These are phyloP conservation scores for Isoetes taiwanensis DNA, from an alignment of 75 land plant species.

Conservation along the genomic window DNA sequence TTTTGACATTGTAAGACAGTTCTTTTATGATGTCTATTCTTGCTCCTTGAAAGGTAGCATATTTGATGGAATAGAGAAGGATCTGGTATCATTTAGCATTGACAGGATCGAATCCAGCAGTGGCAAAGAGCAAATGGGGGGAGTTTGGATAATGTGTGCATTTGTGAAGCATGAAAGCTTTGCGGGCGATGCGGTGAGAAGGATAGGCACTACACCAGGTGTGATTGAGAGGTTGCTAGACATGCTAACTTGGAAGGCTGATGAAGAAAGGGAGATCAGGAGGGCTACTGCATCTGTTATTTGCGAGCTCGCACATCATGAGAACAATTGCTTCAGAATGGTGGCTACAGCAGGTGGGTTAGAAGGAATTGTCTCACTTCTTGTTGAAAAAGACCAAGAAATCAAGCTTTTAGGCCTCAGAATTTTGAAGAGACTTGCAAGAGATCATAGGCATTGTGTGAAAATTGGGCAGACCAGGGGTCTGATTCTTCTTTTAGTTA, in stretches of 20 bases:
- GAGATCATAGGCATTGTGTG: constrained; percentile 11
- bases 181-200: constrained; percentile 43
- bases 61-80: constrained; percentile 80
- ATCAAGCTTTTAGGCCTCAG: constrained; percentile 14
- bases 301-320: constrained; percentile 32
- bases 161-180: constrained; percentile 21
- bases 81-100: constrained; percentile 53
- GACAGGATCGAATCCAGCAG: constrained; percentile 41
- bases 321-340: constrained; percentile 45
- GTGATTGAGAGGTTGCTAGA: constrained; percentile 62
- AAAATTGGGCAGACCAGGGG: constrained; percentile 23
- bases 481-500: constrained; percentile 17
- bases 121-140: constrained; percentile 36
- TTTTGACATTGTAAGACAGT: constrained; percentile 29
- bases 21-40: constrained; percentile 76
- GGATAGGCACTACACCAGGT: constrained; percentile 40
- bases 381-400: too few species aligned
- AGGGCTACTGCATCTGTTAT: constrained; percentile 41
- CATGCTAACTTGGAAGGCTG: constrained; percentile 71
- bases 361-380: constrained; percentile 58
- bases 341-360: constrained; percentile 64
- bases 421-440: constrained; percentile 18
- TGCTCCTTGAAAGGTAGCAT: constrained; percentile 60
- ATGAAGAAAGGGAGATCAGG: constrained; percentile 47
- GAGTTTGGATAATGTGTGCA: constrained; percentile 33